These are phyloP conservation scores for Calycina herbarum DNA, from an alignment of 2,329 filamentous ascomycete species.

Conservation along the genomic window DNA sequence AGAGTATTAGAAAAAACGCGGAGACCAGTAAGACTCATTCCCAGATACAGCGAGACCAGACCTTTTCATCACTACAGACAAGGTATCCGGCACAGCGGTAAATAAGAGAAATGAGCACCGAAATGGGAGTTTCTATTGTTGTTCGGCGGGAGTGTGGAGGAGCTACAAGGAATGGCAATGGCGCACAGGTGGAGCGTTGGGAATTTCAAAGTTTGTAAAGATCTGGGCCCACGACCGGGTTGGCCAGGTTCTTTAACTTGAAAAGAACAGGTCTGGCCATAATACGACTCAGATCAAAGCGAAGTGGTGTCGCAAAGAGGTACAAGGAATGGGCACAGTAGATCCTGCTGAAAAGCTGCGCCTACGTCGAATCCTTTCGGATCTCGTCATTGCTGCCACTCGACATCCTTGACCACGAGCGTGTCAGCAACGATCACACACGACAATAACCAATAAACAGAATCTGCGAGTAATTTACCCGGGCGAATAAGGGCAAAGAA, in stretches of 20 bases:
- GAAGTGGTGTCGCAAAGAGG: not conserved
- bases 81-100: not conserved
- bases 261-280: not conserved
- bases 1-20: slow-evolving; percentile 1
- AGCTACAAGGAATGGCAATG: slow-evolving; percentile 5
- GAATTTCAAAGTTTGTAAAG: not conserved
- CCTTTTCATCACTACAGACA: not conserved
- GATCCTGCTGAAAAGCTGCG: slow-evolving; percentile 11
- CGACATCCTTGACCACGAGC: not conserved
- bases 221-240: not conserved
- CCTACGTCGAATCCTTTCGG: slow-evolving; percentile 11
- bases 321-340: slow-evolving; percentile 4
- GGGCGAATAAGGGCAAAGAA: not conserved
- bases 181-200: not conserved
- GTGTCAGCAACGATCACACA: not conserved
- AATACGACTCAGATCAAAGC: not conserved
- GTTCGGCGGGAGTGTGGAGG: slow-evolving; percentile 1
- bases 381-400: slow-evolving; percentile 6
- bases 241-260: not conserved
- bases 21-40: not conserved
- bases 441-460: not conserved
- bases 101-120: not conserved
- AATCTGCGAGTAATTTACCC: not conserved
- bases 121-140: slow-evolving; percentile 6
- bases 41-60: slow-evolving; percentile 1